These are phyloP conservation scores for Stephania yunnanensis DNA, from an alignment of 164 flowering plant genomes.

Conservation along the genomic window DNA sequence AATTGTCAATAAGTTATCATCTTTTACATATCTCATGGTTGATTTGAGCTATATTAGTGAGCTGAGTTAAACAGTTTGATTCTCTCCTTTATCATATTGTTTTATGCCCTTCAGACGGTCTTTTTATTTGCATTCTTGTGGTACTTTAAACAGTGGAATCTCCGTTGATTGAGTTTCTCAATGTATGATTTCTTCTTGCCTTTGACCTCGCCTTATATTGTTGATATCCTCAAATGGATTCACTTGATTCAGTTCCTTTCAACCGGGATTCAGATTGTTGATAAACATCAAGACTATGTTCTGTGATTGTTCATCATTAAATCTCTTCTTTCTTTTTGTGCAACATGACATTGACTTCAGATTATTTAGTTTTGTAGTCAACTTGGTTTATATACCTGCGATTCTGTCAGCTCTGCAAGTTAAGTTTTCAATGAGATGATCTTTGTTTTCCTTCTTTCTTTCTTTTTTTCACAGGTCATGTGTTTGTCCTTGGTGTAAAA, in stretches of 20 bases:
- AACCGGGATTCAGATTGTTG: background rate
- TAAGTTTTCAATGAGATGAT: background rate
- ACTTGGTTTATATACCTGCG: background rate
- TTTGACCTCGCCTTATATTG: background rate
- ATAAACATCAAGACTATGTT: background rate
- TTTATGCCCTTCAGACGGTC: background rate
- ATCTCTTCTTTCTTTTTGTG: background rate
- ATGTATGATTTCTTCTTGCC: background rate
- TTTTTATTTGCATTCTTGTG: background rate
- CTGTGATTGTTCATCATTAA: background rate
- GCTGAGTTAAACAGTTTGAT: background rate
- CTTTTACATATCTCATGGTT: background rate
- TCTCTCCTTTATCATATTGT: background rate
- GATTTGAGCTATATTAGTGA: background rate
- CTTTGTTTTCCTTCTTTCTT: background rate
- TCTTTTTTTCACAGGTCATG: too few species aligned
- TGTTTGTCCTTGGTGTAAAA: too few species aligned
- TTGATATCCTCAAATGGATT: background rate
- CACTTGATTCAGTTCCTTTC: background rate
- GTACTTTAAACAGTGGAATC: too few species aligned
- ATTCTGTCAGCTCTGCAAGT: background rate
- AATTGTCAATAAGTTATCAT: background rate
- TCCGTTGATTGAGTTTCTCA: background rate
- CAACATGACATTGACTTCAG: background rate
- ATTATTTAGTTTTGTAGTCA: background rate